A percentile compares a stretch with the other conserved stretches of the same genome.
Conservation (phyloP, 306 rosid species). For the Begonia peltatifolia region DNA sequence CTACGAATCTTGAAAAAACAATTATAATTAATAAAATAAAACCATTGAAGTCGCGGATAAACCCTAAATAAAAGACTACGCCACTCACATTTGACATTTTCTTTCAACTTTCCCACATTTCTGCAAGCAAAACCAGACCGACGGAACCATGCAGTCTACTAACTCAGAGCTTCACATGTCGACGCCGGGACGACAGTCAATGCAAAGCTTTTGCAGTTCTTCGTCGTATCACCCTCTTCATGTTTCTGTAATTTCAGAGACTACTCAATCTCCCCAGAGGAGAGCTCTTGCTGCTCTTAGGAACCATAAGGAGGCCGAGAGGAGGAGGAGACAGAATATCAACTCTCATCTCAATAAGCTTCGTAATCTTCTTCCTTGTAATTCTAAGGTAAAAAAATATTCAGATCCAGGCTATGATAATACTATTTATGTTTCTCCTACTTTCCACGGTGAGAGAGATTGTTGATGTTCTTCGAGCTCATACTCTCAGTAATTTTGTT, state of each 20-base stretch:
- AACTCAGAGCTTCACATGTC: constrained; percentile 39
- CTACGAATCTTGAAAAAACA: no score
- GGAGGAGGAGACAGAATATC: constrained; percentile 75
- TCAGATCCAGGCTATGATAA: no score
- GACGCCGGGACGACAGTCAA: constrained; percentile 11
- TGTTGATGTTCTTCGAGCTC: no score
- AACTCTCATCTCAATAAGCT: constrained; percentile 84
- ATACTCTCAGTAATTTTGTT: no score
- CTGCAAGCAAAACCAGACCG: background rate
- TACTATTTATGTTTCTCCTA: no score
- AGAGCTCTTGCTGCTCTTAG: constrained; percentile 73
- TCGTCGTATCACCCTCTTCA: constrained; percentile 47
- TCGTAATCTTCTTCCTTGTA: constrained; percentile 72
- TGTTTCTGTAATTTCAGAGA: constrained; percentile 23
- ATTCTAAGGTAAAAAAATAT: constrained; percentile 41
- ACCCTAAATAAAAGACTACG: no score
- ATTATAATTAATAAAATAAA: no score
- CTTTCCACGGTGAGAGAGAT: no score
- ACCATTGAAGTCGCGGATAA: no score
- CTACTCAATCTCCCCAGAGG: constrained; percentile 30
- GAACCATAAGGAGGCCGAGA: constrained; percentile 95
- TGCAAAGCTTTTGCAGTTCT: constrained; percentile 46
- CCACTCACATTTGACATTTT: background rate
- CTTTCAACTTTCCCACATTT: background rate
- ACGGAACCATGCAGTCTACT: constrained; percentile 19